These are phyloP conservation scores for Ustilago sp. DNA, from an alignment of 1,284 basidiomycete genomes.

Conservation along the genomic window DNA sequence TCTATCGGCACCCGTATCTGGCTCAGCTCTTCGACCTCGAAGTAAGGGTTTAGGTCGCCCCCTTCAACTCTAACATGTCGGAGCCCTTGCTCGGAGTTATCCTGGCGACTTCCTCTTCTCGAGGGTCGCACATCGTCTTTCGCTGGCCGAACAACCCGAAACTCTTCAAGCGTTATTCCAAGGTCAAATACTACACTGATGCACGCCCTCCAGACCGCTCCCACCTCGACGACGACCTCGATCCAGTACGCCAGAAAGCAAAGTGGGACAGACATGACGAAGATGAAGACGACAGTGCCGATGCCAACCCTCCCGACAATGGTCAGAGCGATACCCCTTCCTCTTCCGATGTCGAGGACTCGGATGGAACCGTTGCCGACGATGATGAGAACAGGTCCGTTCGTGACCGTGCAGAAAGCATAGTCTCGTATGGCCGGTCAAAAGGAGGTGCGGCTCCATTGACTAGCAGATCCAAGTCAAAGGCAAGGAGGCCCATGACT, in stretches of 20 bases:
- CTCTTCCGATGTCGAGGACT: constrained; percentile 50
- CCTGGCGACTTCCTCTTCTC: constrained; percentile 61
- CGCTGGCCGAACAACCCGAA: constrained; percentile 64
- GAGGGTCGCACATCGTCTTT: constrained; percentile 64
- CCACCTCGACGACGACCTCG: constrained; percentile 41
- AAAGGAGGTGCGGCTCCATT: constrained; percentile 20
- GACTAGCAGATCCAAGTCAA: constrained; percentile 28
- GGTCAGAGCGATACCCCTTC: constrained; percentile 47
- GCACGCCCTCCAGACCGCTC: constrained; percentile 13
- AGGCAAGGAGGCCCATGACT: constrained; percentile 20
- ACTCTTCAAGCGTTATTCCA: constrained; percentile 58
- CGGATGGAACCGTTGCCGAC: constrained; percentile 34
- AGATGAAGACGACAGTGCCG: constrained; percentile 36
- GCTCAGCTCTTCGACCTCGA: background rate
- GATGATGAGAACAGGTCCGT: constrained; percentile 41
- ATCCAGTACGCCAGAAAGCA: constrained; percentile 49
- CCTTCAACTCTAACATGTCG: constrained; percentile 20
- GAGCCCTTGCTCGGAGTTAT: constrained; percentile 64
- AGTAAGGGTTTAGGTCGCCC: background rate
- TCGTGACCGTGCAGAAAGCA: constrained; percentile 35
- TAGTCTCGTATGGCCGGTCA: constrained; percentile 28
- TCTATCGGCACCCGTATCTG: background rate
- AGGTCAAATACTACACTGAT: constrained; percentile 61
- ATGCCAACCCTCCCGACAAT: constrained; percentile 15
- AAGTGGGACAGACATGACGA: constrained; percentile 47